Evolutionary conservation across 768 basidiomycete species (phyloP).

Genomic region (Macrolepiota albuminosa): DNA sequence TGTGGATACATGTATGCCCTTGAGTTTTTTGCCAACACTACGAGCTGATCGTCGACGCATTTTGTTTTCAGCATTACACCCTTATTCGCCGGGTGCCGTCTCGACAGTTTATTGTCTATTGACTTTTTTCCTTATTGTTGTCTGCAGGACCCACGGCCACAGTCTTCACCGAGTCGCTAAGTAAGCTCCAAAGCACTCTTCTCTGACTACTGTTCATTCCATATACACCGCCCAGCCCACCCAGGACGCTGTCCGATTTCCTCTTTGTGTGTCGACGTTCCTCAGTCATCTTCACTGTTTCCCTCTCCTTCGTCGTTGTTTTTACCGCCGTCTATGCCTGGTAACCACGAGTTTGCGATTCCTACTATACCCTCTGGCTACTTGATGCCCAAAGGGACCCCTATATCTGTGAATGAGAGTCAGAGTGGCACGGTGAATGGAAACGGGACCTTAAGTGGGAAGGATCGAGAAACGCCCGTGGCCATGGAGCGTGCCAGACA

Average conservation of each 20-base stretch:
- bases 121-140: background rate
- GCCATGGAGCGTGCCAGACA: background rate
- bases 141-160: background rate
- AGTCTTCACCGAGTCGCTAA: background rate
- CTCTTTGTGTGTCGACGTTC: slow-evolving; percentile 35
- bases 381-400: slow-evolving; percentile 3
- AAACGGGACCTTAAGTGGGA: background rate
- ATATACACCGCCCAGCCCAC: background rate
- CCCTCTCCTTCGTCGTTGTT: slow-evolving; percentile 68
- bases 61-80: no score
- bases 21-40: no score
- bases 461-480: background rate
- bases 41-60: background rate
- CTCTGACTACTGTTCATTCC: background rate
- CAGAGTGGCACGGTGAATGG: background rate
- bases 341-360: slow-evolving; percentile 64
- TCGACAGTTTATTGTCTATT: no score
- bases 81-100: no score
- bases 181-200: background rate
- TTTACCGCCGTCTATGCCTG: slow-evolving; percentile 61
- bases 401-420: slow-evolving; percentile 4
- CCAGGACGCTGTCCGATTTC: slow-evolving; percentile 22
- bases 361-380: slow-evolving; percentile 33
- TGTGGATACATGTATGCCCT: background rate
- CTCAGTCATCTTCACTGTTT: slow-evolving; percentile 32